Evolutionary conservation across 2,329 filamentous ascomycete species (phyloP).

Genomic region (Alternaria burnsii): DNA sequence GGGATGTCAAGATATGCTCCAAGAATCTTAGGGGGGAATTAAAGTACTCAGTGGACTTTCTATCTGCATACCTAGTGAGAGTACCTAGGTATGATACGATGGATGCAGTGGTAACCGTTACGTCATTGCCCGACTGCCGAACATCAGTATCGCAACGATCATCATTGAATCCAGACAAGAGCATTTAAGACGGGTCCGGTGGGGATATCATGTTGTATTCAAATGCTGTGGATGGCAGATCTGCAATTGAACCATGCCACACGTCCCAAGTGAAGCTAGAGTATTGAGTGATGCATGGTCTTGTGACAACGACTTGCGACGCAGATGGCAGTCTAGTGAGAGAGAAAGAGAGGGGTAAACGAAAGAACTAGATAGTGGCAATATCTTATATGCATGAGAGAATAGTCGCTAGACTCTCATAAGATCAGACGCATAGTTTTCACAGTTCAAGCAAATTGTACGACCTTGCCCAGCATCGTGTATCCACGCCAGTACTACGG

Average conservation of each 20-base stretch:
- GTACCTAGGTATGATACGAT: not conserved
- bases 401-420: not conserved
- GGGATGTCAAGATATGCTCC: not conserved
- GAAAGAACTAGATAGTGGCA: not conserved
- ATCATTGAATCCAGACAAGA: not conserved
- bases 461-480: too few relatives aligned
- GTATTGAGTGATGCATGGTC: not conserved
- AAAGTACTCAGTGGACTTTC: too few relatives aligned
- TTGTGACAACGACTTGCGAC: not conserved
- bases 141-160: not conserved
- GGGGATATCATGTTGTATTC: too few relatives aligned
- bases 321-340: not conserved
- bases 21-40: fast-evolving
- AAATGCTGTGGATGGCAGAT: not conserved
- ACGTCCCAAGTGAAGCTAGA: not conserved
- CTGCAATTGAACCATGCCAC: not conserved
- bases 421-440: not conserved
- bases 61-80: not conserved
- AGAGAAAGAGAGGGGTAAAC: not conserved
- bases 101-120: not conserved
- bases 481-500: not conserved
- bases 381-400: not conserved
- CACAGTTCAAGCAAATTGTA: not conserved
- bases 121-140: not conserved
- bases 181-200: not conserved